Evolutionary conservation across 352 stramenopile genomes (phyloP).

Genomic region (Phytophthora sp.): DNA sequence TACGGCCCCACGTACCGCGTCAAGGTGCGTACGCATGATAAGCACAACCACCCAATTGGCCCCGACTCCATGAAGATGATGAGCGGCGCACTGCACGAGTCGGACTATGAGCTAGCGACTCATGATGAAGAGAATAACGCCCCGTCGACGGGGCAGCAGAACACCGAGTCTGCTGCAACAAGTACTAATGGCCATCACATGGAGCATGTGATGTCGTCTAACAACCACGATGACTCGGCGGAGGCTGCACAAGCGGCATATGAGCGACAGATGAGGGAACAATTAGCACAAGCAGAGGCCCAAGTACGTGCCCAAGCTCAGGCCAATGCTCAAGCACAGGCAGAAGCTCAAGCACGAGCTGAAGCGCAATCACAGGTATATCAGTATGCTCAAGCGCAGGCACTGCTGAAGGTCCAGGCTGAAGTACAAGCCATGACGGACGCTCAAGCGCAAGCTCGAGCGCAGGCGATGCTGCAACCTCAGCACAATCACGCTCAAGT

Average conservation of each 20-base stretch:
- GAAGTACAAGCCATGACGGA: slow-evolving; percentile 35
- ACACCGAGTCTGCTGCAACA: background rate
- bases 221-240: slow-evolving; percentile 8
- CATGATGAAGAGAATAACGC: slow-evolving; percentile 16
- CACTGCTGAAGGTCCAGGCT: slow-evolving; percentile 29
- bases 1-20: slow-evolving; percentile 69
- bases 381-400: slow-evolving; percentile 39
- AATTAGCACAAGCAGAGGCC: slow-evolving; percentile 42
- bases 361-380: slow-evolving; percentile 48
- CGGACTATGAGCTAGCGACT: slow-evolving; percentile 58
- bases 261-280: slow-evolving; percentile 36
- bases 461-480: slow-evolving; percentile 38
- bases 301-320: slow-evolving; percentile 42
- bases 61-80: slow-evolving; percentile 70
- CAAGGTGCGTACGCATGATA: slow-evolving; percentile 71
- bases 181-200: slow-evolving; percentile 30
- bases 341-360: slow-evolving; percentile 32
- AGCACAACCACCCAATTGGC: slow-evolving; percentile 82
- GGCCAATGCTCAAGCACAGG: slow-evolving; percentile 36
- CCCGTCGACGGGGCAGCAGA: slow-evolving; percentile 3
- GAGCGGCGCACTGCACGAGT: slow-evolving; percentile 50
- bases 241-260: slow-evolving; percentile 23
- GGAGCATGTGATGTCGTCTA: slow-evolving; percentile 30
- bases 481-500: slow-evolving; percentile 29
- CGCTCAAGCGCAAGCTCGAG: slow-evolving; percentile 29